Base-by-base conservation (phyloP, 768 basidiomycete species). In the Leucogyrophana mollusca region DNA sequence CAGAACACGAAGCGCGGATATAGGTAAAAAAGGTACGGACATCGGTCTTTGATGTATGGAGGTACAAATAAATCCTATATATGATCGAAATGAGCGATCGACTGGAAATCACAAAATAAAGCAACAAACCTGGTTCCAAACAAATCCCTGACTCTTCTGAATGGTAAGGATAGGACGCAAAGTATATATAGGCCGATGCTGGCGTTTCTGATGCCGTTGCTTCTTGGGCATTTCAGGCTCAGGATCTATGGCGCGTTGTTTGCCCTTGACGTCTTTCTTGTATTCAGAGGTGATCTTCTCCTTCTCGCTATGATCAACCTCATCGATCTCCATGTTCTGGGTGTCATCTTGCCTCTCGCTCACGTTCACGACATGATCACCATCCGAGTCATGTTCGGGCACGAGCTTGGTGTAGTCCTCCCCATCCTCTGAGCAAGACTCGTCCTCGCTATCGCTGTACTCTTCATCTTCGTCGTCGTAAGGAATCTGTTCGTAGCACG, bases 401-500 rank as follows among this genome's bases (percentile, higher is more conserved):
- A 60, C 43, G 36, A 56, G 32, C 46, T 58, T 61, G 22, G 50
- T 52, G 56, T 85, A 86, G 55, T 83, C 81, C 45, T 85, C 85
- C 18, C 79, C 85, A 56, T 88, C 87, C 67, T 88, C 86, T 16
- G 85, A 86, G 69, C 82, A 85, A 8, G 82, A 83, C 46, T 68
- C 60, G 32, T 80, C 64, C 10, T 73, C 79, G 2, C 73, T 78
- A 51, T 82, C 78, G 42, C 78, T 81, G 59, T 79, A 80, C 54
- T 78, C 75, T 5, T 58, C 73, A 34, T 73, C 79, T 21, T 42
- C 68, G 60, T 81, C 74, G 61, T 78, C 80, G 67, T 73, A 80
- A 51, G 82, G 84, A 64, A 90, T 90, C 77, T 90, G 87, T 76
- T 91, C 89, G 66, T 90, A 91, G 75, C 87, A 91, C 9, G 87